These are phyloP conservation scores for Microdochium nivale DNA, from an alignment of 2,329 filamentous ascomycete genomes.

Conservation along the genomic window DNA sequence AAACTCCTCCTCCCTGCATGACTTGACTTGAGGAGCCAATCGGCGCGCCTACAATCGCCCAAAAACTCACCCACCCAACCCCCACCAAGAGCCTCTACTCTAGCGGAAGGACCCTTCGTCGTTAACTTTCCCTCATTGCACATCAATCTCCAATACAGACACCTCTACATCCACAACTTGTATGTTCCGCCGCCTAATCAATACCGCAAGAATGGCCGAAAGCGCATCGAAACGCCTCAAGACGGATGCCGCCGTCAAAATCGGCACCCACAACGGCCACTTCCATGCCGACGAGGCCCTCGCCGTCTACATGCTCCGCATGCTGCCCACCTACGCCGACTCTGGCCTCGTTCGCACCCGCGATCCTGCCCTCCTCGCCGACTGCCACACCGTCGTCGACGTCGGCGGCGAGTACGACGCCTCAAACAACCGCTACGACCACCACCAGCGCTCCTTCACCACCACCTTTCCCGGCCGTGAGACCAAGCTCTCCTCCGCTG, in stretches of 20 bases:
- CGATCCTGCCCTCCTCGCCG: conserved; percentile 67
- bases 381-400: conserved; percentile 92
- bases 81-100: no score
- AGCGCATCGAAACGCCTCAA: conserved; percentile 76
- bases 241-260: conserved; percentile 55
- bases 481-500: conserved; percentile 90
- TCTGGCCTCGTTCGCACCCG: conserved; percentile 78
- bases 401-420: conserved; percentile 93
- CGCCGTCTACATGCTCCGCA: conserved; percentile 89
- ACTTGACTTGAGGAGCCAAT: no score
- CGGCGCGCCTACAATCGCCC: no score
- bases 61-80: no score
- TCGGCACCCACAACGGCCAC: conserved; percentile 95
- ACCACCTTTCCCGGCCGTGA: conserved; percentile 74
- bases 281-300: conserved; percentile 99
- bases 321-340: conserved; percentile 70
- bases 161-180: conserved; percentile 5
- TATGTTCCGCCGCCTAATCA: conserved; percentile 32
- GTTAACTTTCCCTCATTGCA: background rate
- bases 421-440: conserved; percentile 73
- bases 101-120: no score
- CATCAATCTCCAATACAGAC: background rate
- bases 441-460: conserved; percentile 89
- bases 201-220: conserved; percentile 49
- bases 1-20: no score